phyloP scores from a whole-genome alignment of 2,329 filamentous ascomycete genomes.

The Colletotrichum endophyticum region DNA sequence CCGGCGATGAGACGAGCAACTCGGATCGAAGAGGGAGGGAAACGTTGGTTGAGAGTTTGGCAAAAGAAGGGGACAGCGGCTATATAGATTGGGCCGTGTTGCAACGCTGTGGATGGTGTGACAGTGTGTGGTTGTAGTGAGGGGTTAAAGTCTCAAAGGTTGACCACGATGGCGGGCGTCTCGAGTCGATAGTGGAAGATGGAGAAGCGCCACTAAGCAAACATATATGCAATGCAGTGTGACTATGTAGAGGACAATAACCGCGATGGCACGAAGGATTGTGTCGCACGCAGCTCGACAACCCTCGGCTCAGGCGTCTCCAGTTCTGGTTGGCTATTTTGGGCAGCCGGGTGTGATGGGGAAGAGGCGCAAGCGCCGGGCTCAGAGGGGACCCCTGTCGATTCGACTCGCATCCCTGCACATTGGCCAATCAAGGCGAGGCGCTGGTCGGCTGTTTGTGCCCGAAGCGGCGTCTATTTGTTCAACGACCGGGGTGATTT shows the following conservation, averaged over 20 bases:
- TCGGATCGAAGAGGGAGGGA: neutral
- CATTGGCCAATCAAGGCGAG: constrained; percentile 26
- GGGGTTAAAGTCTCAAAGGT: neutral
- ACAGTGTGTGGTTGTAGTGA: neutral
- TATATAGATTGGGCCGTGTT: constrained; percentile 18
- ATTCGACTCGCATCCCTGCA: constrained; percentile 15
- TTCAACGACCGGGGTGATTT: neutral
- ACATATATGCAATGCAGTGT: constrained; percentile 23
- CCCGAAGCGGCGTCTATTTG: constrained; percentile 20
- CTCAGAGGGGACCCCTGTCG: constrained; percentile 25
- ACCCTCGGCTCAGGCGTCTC: constrained; percentile 26
- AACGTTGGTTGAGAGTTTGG: neutral
- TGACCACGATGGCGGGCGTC: neutral
- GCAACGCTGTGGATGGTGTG: neutral
- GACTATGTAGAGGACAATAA: constrained; percentile 22
- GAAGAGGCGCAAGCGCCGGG: constrained; percentile 42
- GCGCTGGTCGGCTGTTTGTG: constrained; percentile 21
- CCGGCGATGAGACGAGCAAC: neutral
- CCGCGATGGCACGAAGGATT: constrained; percentile 21
- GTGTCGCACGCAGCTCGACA: constrained; percentile 14
- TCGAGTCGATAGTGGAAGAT: neutral
- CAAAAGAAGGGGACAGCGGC: constrained; percentile 2
- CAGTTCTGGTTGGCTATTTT: constrained; percentile 42
- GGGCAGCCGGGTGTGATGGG: constrained; percentile 29
- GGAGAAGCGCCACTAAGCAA: constrained; percentile 14